Base-by-base conservation (phyloP, 371 early-diverging fungal species). In the Cokeromyces recurvatus region DNA sequence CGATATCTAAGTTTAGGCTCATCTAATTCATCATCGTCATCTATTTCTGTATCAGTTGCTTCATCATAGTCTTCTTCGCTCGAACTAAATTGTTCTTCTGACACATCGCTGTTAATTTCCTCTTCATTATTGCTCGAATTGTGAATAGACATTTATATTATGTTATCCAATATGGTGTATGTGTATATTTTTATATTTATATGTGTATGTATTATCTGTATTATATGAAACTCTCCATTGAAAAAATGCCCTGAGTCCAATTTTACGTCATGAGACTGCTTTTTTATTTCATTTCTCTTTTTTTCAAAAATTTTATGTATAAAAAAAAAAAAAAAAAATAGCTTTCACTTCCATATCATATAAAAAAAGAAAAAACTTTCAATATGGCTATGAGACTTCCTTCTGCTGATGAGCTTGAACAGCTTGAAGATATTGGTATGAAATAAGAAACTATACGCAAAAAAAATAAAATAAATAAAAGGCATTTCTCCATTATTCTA, bases 1-100 rank as follows among this genome's bases (percentile, higher is more conserved):
- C 89, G 82, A 62, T 95, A 95, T 45, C 91, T 86, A 35, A 95
- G 75, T 51, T 86, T 86, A 3, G 95, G 95, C 53, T 95, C 95
- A 41, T 89, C 90, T 23, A 84, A 81, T 12, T 80, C 74, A 20
- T 84, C 82, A n/a, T 77, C 70, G 1, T 74, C 77, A 0, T 74
- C 72, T 4, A 54, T 61, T 2, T 73, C 64, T 0, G 72, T 64
- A 2, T 62, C 66, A 9, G 75, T 65, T 2, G 68, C 64, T 15
- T 46, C 34, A 3, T 51, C 59, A 12, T 44, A 32, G 4, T 43
- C 48, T 38, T 57, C 48, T 21, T 40, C 46, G 56, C 43, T 43
- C 24, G 51, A 48, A 47, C 48, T 46, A 53, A 59, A 38, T 29
- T 19, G 17, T 10, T 37, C 38, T 4, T 37, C 38, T 20, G 15